These are phyloP conservation scores for Metarhizium album DNA, from an alignment of 2,329 filamentous ascomycete genomes.

Conservation along the genomic window DNA sequence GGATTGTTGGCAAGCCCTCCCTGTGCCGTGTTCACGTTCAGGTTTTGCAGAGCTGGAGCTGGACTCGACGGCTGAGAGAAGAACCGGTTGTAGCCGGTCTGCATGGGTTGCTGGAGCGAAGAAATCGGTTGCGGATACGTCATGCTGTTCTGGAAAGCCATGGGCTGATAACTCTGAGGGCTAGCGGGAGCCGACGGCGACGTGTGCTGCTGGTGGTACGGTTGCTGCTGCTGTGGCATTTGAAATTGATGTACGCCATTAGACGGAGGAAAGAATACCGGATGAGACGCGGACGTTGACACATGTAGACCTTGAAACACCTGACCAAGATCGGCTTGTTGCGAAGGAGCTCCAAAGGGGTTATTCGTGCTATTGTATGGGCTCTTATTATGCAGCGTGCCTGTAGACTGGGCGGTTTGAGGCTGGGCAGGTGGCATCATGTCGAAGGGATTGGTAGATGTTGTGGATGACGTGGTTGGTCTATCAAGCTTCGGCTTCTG, in stretches of 20 bases:
- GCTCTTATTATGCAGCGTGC: slow-evolving; percentile 47
- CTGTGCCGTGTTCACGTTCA: slow-evolving; percentile 30
- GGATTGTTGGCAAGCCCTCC: slow-evolving; percentile 32
- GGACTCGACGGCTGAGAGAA: slow-evolving; percentile 27
- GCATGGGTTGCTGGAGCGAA: slow-evolving; percentile 24
- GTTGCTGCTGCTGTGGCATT: neutral
- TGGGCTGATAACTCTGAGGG: slow-evolving; percentile 27
- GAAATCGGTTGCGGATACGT: slow-evolving; percentile 29
- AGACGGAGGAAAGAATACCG: slow-evolving; percentile 59
- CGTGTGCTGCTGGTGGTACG: slow-evolving; percentile 31
- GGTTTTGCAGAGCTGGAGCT: slow-evolving; percentile 22
- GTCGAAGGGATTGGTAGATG: slow-evolving; percentile 60
- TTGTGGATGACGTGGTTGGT: slow-evolving; percentile 30
- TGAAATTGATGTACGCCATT: slow-evolving; percentile 43
- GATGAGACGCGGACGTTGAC: slow-evolving; percentile 38
- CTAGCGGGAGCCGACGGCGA: slow-evolving; percentile 31
- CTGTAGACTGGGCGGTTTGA: slow-evolving; percentile 55
- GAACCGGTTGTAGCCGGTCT: slow-evolving; percentile 42
- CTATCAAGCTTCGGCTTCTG: slow-evolving; percentile 19
- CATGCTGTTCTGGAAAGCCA: slow-evolving; percentile 31
- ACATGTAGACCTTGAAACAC: slow-evolving; percentile 69
- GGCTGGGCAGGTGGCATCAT: slow-evolving; percentile 41
- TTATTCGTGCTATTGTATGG: slow-evolving; percentile 51
- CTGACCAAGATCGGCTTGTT: slow-evolving; percentile 37
- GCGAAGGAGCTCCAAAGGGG: slow-evolving; percentile 50